Conservation (phyloP, 352 stramenopile genomes). For the Globisporangium echinulatum region DNA sequence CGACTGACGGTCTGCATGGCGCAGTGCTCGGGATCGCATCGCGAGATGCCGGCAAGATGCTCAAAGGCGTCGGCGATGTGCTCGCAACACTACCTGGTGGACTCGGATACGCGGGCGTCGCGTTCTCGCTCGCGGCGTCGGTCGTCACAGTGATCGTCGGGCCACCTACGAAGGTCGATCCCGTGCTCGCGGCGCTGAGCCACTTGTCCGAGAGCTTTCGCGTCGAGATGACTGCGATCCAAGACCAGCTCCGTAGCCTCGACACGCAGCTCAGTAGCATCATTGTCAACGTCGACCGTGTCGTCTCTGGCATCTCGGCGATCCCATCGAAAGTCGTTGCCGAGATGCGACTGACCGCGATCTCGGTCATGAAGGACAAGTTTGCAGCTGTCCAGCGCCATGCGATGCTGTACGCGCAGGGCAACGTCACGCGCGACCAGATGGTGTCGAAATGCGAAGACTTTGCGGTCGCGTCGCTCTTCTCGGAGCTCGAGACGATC, state of each 20-base stretch:
- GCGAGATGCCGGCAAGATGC: slow-evolving; percentile 25
- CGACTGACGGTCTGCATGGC: slow-evolving; percentile 39
- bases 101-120: slow-evolving; percentile 30
- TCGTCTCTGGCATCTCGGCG: slow-evolving; percentile 29
- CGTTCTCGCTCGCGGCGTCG: slow-evolving; percentile 37
- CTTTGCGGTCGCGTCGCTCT: slow-evolving; percentile 29
- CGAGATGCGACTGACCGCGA: slow-evolving; percentile 38
- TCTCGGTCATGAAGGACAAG: slow-evolving; percentile 45
- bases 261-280: slow-evolving; percentile 20
- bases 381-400: slow-evolving; percentile 27
- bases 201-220: slow-evolving; percentile 21
- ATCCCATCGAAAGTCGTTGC: slow-evolving; percentile 34
- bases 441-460: slow-evolving; percentile 47
- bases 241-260: slow-evolving; percentile 18
- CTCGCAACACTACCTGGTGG: slow-evolving; percentile 24
- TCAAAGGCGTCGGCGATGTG: slow-evolving; percentile 36
- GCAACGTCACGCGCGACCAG: slow-evolving; percentile 26
- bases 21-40: slow-evolving; percentile 21
- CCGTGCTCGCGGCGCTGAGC: slow-evolving; percentile 23
- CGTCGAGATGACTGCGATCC: slow-evolving; percentile 22
- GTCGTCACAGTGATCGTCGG: slow-evolving; percentile 17
- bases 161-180: slow-evolving; percentile 15
- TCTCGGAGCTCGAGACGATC: slow-evolving; percentile 44
- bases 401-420: slow-evolving; percentile 24
- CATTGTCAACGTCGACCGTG: slow-evolving; percentile 27